Evolutionary conservation across 164 flowering plant genomes (phyloP).

Genomic region (Nymphaea colorata): DNA sequence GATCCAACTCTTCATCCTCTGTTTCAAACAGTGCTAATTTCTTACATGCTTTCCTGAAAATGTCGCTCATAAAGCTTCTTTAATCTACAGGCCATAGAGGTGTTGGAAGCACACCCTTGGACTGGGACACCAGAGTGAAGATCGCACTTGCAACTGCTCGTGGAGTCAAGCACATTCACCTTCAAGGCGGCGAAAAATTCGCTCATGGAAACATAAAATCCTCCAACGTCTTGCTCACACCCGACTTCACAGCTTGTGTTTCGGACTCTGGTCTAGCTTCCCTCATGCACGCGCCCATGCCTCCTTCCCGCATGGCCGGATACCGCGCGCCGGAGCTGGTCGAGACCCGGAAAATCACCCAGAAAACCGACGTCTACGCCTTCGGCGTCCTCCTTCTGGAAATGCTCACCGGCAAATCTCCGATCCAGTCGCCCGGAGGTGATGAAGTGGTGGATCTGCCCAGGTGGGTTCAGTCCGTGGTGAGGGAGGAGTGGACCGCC

Average conservation of each 20-base stretch:
- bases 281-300: slow-evolving; percentile 53
- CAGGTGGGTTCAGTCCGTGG: slow-evolving; percentile 83
- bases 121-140: slow-evolving; percentile 57
- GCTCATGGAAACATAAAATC: slow-evolving; percentile 82
- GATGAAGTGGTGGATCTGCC: slow-evolving; percentile 89
- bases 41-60: not conserved
- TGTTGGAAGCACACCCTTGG: slow-evolving; percentile 59
- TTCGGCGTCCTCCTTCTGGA: slow-evolving; percentile 81
- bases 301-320: slow-evolving; percentile 36
- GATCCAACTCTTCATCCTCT: too few species aligned
- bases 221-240: slow-evolving; percentile 65
- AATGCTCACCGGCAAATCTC: slow-evolving; percentile 79
- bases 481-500: slow-evolving; percentile 76
- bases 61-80: not conserved
- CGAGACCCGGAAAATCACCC: slow-evolving; percentile 65
- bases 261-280: slow-evolving; percentile 79
- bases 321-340: slow-evolving; percentile 91
- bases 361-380: slow-evolving; percentile 84
- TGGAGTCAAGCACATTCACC: slow-evolving; percentile 64
- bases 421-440: slow-evolving; percentile 35
- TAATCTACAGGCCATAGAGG: slow-evolving; percentile 55
- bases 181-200: slow-evolving; percentile 34
- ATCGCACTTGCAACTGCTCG: slow-evolving; percentile 76
- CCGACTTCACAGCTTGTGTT: slow-evolving; percentile 45
- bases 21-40: not conserved